These are phyloP conservation scores for Amanita thiersii DNA, from an alignment of 768 basidiomycete species.

Conservation along the genomic window DNA sequence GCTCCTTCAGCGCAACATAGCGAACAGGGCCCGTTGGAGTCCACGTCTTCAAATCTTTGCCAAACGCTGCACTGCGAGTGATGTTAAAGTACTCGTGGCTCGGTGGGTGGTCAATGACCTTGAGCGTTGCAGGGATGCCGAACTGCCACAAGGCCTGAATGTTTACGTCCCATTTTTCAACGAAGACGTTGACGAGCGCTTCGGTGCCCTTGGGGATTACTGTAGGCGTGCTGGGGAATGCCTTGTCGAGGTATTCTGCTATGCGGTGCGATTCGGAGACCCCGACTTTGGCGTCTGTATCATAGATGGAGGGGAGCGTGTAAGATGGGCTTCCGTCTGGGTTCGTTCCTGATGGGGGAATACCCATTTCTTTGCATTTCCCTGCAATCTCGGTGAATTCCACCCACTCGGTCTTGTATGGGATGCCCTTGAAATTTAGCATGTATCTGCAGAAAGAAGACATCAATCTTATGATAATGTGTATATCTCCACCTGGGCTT, in stretches of 20 bases:
- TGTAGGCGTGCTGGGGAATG: slow-evolving; percentile 27
- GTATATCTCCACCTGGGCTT: too few species aligned
- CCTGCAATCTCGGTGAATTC: slow-evolving; percentile 32
- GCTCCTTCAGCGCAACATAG: slow-evolving; percentile 25
- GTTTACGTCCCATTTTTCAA: slow-evolving; percentile 11
- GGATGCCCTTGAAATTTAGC: slow-evolving; percentile 13
- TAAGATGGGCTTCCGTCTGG: slow-evolving; percentile 21
- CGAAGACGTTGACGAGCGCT: slow-evolving; percentile 24
- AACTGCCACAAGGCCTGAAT: slow-evolving; percentile 1
- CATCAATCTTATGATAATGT: too few species aligned
- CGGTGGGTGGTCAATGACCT: slow-evolving; percentile 13
- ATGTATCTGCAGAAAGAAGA: slow-evolving; percentile 13
- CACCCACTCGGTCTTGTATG: slow-evolving; percentile 33
- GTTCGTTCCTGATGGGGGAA: slow-evolving; percentile 16
- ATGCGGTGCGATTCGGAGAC: slow-evolving; percentile 31
- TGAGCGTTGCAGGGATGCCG: not conserved
- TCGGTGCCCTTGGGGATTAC: slow-evolving; percentile 25
- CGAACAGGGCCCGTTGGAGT: slow-evolving; percentile 16
- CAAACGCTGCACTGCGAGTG: slow-evolving; percentile 24
- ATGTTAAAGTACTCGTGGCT: slow-evolving; percentile 24
- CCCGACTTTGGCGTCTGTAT: slow-evolving; percentile 23
- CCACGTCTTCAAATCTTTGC: slow-evolving; percentile 26
- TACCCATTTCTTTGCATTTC: slow-evolving; percentile 21
- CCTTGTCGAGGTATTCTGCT: slow-evolving; percentile 34
- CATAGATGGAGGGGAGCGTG: slow-evolving; percentile 37